Conservation (phyloP, 1,284 basidiomycete genomes). For the Malassezia sympodialis region DNA sequence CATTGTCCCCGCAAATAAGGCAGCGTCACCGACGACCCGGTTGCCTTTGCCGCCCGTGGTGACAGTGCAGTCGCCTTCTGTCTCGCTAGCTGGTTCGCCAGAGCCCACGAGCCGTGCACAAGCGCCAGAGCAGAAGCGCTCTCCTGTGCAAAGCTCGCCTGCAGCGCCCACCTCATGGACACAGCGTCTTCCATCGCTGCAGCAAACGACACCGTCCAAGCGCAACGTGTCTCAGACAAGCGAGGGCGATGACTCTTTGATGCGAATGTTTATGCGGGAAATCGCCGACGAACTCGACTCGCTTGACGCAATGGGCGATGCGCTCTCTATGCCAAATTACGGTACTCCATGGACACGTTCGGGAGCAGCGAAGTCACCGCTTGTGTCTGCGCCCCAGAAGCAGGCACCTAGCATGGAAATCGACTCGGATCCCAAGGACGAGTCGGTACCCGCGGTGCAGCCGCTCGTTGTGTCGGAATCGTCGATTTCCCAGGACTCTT, state of each 20-base stretch:
- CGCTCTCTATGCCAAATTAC: constrained; percentile 2
- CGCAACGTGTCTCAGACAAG: background rate
- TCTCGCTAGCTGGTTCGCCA: background rate
- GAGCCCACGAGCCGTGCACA: background rate
- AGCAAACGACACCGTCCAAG: background rate
- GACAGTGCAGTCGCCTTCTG: background rate
- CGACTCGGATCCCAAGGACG: background rate
- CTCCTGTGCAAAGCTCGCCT: background rate
- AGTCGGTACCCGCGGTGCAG: background rate
- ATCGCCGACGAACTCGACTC: constrained; percentile 68
- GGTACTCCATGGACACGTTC: background rate
- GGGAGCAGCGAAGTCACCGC: background rate
- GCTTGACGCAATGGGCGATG: constrained; percentile 49
- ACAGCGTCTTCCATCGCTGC: constrained; percentile 11
- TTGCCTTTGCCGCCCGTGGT: background rate
- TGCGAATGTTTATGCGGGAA: constrained; percentile 69
- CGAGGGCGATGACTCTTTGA: constrained; percentile 54
- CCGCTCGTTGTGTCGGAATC: background rate
- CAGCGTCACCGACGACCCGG: background rate
- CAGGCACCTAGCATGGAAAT: background rate
- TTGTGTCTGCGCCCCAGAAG: background rate
- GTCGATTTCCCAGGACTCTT: background rate
- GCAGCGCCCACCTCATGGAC: constrained; percentile 2
- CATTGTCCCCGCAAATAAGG: background rate
- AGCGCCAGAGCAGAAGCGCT: background rate